A percentile compares a stretch with the other conserved stretches of the same genome.
Evolutionary conservation across 2,329 filamentous ascomycete species (phyloP).

Genomic region (Alternaria novae-zelandiae): DNA sequence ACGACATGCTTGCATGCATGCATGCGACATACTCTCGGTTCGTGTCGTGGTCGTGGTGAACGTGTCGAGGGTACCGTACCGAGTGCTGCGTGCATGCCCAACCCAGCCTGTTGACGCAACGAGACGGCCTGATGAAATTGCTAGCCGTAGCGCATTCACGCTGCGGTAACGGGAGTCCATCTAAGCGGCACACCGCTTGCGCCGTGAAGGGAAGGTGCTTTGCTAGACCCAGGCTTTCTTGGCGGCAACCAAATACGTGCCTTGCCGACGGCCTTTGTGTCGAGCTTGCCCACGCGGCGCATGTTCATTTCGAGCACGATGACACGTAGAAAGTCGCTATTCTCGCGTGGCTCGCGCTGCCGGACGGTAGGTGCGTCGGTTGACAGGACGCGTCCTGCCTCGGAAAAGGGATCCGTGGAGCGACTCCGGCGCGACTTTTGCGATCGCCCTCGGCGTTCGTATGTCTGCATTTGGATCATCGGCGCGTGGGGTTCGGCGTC

Average conservation of each 20-base stretch:
- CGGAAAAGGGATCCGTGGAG: slow-evolving; percentile 48
- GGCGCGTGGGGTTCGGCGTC: slow-evolving; percentile 53
- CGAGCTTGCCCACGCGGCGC: slow-evolving; percentile 67
- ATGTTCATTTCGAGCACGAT: slow-evolving; percentile 73
- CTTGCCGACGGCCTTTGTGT: slow-evolving; percentile 60
- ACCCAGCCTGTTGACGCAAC: slow-evolving; percentile 22
- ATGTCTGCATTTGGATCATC: slow-evolving; percentile 69
- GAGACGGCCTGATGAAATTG: slow-evolving; percentile 11
- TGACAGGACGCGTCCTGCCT: slow-evolving; percentile 52
- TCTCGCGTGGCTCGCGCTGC: slow-evolving; percentile 68
- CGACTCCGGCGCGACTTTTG: slow-evolving; percentile 32
- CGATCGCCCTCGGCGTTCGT: slow-evolving; percentile 52
- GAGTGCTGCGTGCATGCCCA: slow-evolving; percentile 26
- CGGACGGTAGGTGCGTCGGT: slow-evolving; percentile 54
- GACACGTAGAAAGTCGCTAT: slow-evolving; percentile 67
- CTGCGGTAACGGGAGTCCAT: slow-evolving; percentile 42
- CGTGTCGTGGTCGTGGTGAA: slow-evolving; percentile 6
- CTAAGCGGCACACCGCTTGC: slow-evolving; percentile 42
- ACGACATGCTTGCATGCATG: not conserved
- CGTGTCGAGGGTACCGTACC: slow-evolving; percentile 5
- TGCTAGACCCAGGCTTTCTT: slow-evolving; percentile 48
- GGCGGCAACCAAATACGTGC: slow-evolving; percentile 68
- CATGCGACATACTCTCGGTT: not conserved
- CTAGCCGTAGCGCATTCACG: slow-evolving; percentile 17
- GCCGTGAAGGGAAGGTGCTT: slow-evolving; percentile 31